Percentiles rank a stretch among this genome's conserved stretches.
Conservation (phyloP, 2,329 filamentous ascomycete species). For the Penicillium frequentans region DNA sequence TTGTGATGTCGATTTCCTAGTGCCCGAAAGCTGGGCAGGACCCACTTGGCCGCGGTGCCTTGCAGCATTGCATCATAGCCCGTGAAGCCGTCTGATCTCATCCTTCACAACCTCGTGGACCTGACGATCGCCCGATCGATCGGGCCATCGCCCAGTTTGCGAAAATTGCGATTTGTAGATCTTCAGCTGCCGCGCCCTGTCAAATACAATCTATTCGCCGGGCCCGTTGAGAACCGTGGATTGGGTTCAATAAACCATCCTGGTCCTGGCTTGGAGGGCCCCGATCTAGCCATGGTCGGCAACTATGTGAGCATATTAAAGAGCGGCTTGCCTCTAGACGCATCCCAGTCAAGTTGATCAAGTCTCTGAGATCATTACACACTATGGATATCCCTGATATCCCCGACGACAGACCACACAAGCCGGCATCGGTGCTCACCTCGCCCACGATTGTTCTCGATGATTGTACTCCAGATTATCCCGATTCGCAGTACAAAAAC, state of each 20-base stretch:
- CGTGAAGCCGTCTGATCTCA: conserved; percentile 7
- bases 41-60: conserved; percentile 5
- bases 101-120: not conserved
- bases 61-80: conserved; percentile 14
- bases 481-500: not conserved
- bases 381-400: conserved; percentile 20
- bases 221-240: conserved; percentile 4
- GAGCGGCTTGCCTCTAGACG: not conserved
- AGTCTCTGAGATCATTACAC: not conserved
- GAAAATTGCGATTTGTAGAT: conserved; percentile 11
- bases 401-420: conserved; percentile 17
- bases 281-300: conserved; percentile 2
- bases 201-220: conserved; percentile 14
- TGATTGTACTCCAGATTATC: conserved; percentile 4
- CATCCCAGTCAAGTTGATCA: not conserved
- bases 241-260: conserved; percentile 6
- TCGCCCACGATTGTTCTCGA: conserved; percentile 15
- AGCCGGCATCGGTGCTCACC: conserved; percentile 8
- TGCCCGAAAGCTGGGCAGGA: not conserved
- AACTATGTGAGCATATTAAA: conserved; percentile 2
- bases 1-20: not conserved
- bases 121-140: conserved; percentile 21
- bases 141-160: not conserved
- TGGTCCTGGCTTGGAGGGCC: not conserved
- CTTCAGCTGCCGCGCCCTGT: not conserved